Base-by-base conservation (phyloP, 2,329 filamentous ascomycete species). In the Diaporthe batatas region DNA sequence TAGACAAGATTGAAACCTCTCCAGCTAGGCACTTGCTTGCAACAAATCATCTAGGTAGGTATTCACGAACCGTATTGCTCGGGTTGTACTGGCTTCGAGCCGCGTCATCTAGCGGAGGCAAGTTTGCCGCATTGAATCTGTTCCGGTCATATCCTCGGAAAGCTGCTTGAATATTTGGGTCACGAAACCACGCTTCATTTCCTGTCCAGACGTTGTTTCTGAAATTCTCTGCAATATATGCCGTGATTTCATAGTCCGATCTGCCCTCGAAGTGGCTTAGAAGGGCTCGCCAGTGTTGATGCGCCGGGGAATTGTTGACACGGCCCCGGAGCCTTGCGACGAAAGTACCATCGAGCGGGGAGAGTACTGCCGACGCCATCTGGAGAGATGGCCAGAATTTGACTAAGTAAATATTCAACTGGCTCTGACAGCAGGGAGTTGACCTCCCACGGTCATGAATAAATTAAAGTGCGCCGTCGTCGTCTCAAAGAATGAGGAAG, bases 81-180 rank as follows among this genome's bases (percentile, higher is more conserved):
- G 53, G 47, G 7, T 57, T 32, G 6, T 57, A 59, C 2, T 10
- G 23, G 12, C 21, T n/a, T 18, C 34, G 55, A 25, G 25, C 44
- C 34, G 3, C n/a, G 25, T 32, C 23, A 42, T 36, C 21, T 14
- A 39, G 44, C 32, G 44, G 18, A 49, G 42, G 68, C 11, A 18
- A 23, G 12, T 53, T n/a, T 25, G 39, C 21, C 21, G 11, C 34
- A 36, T 23, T 64, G 18, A 55, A 32, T 14, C 53, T 23, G 1
- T 32, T 47, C 25, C 42, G 68, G n/a, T 73, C 54, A n/a, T 73
- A 62, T 6, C 44, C 71, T 2, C 49, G 59, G 55, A 78, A 75
- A 14, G 74, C 42, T 18, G 34, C 55, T 11, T 68, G 71, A 1
- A 74, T 76, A 11, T 3, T 34, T 42, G 32, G 44, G 44, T 73